A percentile compares a stretch with the other conserved stretches of the same genome.
Conservation (phyloP, 225 moss, liverwort and hornwort species). For the Physcomitrium patens region DNA sequence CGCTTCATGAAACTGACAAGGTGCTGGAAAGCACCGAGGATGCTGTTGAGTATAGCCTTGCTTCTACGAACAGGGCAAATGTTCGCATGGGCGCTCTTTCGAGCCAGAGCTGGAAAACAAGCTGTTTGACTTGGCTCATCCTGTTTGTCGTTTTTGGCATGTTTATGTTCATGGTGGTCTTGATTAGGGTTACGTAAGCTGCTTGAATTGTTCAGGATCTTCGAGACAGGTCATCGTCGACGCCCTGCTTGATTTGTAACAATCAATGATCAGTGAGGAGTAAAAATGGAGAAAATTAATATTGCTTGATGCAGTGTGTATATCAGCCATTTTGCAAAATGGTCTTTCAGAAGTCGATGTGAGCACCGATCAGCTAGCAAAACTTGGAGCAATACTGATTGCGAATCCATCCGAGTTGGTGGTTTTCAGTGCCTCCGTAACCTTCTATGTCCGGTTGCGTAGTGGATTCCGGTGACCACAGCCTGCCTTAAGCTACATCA, state of each 20-base stretch:
- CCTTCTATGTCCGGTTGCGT: conserved; percentile 14
- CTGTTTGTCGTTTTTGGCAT: conserved; percentile 73
- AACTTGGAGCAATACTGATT: neutral
- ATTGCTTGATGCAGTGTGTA: too few species aligned
- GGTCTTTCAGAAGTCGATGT: too few species aligned
- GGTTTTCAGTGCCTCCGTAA: conserved; percentile 3
- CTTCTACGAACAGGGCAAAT: conserved; percentile 83
- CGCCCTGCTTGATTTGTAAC: too few species aligned
- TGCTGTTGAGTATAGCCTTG: conserved; percentile 84
- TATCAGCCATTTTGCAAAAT: too few species aligned
- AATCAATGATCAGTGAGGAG: too few species aligned
- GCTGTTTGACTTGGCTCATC: conserved; percentile 84
- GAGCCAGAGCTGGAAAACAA: conserved; percentile 82
- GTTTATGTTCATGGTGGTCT: conserved; percentile 92
- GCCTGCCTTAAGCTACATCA: conserved; percentile 17
- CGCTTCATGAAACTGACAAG: conserved; percentile 80
- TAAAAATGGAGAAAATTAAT: too few species aligned
- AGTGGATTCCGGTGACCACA: conserved; percentile 33
- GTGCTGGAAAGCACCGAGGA: conserved; percentile 76
- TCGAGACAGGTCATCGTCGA: too few species aligned
- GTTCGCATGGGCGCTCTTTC: conserved; percentile 71
- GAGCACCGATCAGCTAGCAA: neutral
- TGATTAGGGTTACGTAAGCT: conserved; percentile 71
- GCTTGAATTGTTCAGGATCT: too few species aligned
- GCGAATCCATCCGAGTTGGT: neutral